These are phyloP conservation scores for Nicotiana tomentosiformis DNA, from an alignment of 257 asterid species.

Conservation along the genomic window DNA sequence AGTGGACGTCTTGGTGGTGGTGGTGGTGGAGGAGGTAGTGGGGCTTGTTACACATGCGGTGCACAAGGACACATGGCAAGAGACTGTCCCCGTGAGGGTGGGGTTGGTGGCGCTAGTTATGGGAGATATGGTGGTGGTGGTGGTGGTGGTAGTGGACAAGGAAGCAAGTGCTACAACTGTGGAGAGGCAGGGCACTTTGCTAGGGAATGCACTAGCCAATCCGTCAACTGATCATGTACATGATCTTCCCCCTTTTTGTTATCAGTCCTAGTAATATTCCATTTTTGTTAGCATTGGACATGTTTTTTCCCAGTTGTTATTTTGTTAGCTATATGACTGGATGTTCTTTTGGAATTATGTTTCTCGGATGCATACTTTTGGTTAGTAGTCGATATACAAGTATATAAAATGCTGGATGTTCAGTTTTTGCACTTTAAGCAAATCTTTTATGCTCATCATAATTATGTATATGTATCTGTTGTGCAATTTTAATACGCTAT, in stretches of 20 bases:
- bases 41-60: slow-evolving; percentile 54
- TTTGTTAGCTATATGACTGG: not conserved
- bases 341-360: not conserved
- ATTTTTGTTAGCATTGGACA: not conserved
- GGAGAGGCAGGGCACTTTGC: slow-evolving; percentile 74
- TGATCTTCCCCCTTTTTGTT: not conserved
- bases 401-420: not conserved
- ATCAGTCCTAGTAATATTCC: not conserved
- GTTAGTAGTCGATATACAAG: not conserved
- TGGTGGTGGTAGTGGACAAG: slow-evolving; percentile 38
- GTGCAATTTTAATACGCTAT: not conserved
- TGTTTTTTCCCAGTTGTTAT: not conserved
- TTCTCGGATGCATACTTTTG: not conserved
- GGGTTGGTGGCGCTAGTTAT: slow-evolving; percentile 26
- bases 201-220: slow-evolving; percentile 53
- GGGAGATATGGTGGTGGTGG: slow-evolving; percentile 33
- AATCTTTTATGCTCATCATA: not conserved
- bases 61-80: slow-evolving; percentile 64
- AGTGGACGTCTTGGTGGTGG: slow-evolving; percentile 28
- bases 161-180: slow-evolving; percentile 52
- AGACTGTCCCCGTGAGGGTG: slow-evolving; percentile 47
- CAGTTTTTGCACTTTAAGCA: not conserved
- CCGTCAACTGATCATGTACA: slow-evolving; percentile 4
- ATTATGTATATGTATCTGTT: not conserved
- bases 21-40: slow-evolving; percentile 26